phyloP scores from a whole-genome alignment of 2,329 filamentous ascomycete genomes.

The Pseudopyricularia cyperi region DNA sequence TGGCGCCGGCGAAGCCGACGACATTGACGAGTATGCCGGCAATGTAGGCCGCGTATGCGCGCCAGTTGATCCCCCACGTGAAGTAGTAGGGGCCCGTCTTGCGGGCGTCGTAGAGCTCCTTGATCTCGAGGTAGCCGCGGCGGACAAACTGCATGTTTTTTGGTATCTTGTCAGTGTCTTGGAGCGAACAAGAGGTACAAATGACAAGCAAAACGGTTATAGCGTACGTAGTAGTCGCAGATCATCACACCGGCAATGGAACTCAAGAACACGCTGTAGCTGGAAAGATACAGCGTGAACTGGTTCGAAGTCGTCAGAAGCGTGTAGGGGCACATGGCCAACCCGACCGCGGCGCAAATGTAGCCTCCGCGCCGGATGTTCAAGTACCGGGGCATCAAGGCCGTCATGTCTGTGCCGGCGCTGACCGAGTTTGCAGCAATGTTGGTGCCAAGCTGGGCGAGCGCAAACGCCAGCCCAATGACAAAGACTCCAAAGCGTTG shows the following conservation, averaged over 20 bases:
- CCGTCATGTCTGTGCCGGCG: conserved; percentile 71
- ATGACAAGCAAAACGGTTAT: no score
- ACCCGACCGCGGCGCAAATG: conserved; percentile 64
- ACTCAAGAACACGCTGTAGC: conserved; percentile 88
- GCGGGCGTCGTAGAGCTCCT: conserved; percentile 64
- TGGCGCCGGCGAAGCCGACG: conserved; percentile 75
- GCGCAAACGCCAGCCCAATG: conserved; percentile 55
- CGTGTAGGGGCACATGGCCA: conserved; percentile 81
- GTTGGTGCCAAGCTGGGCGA: conserved; percentile 77
- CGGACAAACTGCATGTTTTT: conserved; percentile 42
- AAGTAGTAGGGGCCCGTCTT: conserved; percentile 60
- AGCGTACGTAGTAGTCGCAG: conserved; percentile 60
- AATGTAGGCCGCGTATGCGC: conserved; percentile 72
- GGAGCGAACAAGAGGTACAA: not conserved
- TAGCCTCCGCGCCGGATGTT: conserved; percentile 82
- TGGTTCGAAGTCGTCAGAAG: conserved; percentile 62
- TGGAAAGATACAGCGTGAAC: conserved; percentile 84
- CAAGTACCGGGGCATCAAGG: conserved; percentile 64
- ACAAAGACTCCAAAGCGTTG: conserved; percentile 67
- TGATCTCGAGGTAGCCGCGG: conserved; percentile 66
- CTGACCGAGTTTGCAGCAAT: conserved; percentile 80
- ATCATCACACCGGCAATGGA: conserved; percentile 88
- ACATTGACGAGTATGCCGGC: conserved; percentile 80
- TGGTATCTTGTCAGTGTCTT: not conserved
- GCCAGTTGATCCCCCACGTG: conserved; percentile 64